Evolutionary conservation across 169 alveolate genomes (phyloP).

Genomic region (Plasmodium gonderi): DNA sequence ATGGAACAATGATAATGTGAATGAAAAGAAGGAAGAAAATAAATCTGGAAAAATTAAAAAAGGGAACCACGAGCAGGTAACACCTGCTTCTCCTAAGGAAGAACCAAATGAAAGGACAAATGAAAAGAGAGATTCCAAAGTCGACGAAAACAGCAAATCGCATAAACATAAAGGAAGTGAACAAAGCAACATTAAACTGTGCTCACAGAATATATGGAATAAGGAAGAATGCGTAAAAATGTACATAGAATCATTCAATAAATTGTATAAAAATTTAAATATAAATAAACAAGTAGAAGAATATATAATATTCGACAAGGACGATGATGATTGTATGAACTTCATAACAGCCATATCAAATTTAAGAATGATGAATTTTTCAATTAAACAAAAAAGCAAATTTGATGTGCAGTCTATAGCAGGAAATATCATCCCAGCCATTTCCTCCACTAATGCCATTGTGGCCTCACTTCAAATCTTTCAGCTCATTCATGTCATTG

Average conservation of each 20-base stretch:
- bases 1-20: no score
- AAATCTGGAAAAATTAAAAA: not conserved
- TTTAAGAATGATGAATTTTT: slow-evolving; percentile 93
- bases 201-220: slow-evolving; percentile 61
- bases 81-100: no score
- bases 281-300: slow-evolving; percentile 72
- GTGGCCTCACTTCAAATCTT: slow-evolving; percentile 94
- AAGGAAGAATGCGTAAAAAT: slow-evolving; percentile 52
- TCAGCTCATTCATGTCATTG: slow-evolving; percentile 85
- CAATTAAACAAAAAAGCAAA: slow-evolving; percentile 84
- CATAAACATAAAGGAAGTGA: not conserved
- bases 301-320: slow-evolving; percentile 91
- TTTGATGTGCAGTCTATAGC: slow-evolving; percentile 94
- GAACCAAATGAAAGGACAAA: not conserved
- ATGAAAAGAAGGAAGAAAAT: not conserved
- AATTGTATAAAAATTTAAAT: slow-evolving; percentile 48
- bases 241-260: slow-evolving; percentile 24
- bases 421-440: slow-evolving; percentile 98
- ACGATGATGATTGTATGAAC: slow-evolving; percentile 91
- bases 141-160: not conserved
- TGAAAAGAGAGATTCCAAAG: not conserved
- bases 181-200: not conserved
- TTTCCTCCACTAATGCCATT: slow-evolving; percentile 96
- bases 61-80: not conserved
- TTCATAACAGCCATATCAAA: slow-evolving; percentile 93